Evolutionary conservation across 2,329 filamentous ascomycete genomes (phyloP).

Genomic region (Aspergillus spinulosporus): DNA sequence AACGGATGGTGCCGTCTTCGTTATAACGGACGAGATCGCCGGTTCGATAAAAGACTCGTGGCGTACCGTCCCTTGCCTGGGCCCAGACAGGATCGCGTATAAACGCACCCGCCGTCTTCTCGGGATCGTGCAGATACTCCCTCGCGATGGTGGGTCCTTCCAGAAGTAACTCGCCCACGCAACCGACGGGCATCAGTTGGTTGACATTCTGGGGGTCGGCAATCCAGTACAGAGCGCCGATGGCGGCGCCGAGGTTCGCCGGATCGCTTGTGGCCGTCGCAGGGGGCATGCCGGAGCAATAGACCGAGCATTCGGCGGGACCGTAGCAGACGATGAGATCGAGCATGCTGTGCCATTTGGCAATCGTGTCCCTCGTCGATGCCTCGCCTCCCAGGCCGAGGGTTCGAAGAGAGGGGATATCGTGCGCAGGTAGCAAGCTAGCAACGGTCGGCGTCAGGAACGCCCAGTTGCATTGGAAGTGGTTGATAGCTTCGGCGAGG

Average conservation of each 20-base stretch:
- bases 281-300: neutral
- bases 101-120: neutral
- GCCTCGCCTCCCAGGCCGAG: neutral
- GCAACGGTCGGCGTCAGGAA: neutral
- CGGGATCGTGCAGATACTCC: neutral
- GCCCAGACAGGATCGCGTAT: neutral
- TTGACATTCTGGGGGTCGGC: neutral
- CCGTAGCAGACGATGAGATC: neutral
- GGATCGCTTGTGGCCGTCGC: neutral
- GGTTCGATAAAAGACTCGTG: constrained; percentile 1
- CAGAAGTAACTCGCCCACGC: neutral
- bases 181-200: neutral
- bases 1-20: neutral
- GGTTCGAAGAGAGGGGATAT: neutral
- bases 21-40: constrained; percentile 6
- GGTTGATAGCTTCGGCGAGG: neutral
- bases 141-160: neutral
- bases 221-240: neutral
- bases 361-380: neutral
- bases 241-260: neutral
- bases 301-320: neutral
- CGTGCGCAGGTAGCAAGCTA: neutral
- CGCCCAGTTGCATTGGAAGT: neutral
- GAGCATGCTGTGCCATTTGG: neutral
- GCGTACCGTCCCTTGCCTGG: too few species aligned